A percentile compares a stretch with the other conserved stretches of the same genome.
phyloP scores from a whole-genome alignment of 179 eudicot species.

The Beta corolliflora region DNA sequence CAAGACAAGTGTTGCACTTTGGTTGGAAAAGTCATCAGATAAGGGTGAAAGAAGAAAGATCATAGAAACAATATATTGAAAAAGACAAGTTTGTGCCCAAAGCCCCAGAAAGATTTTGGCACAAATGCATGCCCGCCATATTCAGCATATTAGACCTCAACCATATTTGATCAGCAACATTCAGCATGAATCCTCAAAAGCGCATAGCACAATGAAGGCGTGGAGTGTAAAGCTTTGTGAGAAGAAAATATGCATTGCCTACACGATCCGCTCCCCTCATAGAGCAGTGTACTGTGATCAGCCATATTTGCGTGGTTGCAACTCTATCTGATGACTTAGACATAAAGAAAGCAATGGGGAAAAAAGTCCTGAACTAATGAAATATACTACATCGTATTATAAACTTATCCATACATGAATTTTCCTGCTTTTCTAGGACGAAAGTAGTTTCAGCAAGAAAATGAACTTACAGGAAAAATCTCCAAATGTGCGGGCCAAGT shows the following conservation, averaged over 20 bases:
- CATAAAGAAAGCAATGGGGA: background rate
- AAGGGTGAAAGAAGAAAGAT: background rate
- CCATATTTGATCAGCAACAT: background rate
- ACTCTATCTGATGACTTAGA: background rate
- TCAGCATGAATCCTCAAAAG: background rate
- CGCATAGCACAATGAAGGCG: background rate
- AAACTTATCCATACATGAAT: background rate
- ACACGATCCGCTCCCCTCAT: background rate
- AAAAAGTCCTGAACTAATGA: background rate
- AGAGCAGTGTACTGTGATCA: background rate
- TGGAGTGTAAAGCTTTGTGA: background rate
- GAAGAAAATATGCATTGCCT: background rate
- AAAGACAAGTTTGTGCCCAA: background rate
- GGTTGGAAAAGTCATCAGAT: background rate
- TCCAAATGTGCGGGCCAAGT: slow-evolving; percentile 99
- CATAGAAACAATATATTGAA: background rate
- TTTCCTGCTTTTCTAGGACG: background rate
- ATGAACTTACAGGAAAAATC: slow-evolving; percentile 69
- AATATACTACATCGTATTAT: background rate
- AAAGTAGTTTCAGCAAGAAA: background rate
- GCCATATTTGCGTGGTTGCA: background rate
- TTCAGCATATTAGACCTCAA: background rate
- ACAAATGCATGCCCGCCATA: background rate
- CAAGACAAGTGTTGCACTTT: background rate
- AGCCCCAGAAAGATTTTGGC: background rate